A percentile compares a stretch with the other conserved stretches of the same genome.
Evolutionary conservation across 768 basidiomycete species (phyloP).

Genomic region (Cystobasidium tubakii): DNA sequence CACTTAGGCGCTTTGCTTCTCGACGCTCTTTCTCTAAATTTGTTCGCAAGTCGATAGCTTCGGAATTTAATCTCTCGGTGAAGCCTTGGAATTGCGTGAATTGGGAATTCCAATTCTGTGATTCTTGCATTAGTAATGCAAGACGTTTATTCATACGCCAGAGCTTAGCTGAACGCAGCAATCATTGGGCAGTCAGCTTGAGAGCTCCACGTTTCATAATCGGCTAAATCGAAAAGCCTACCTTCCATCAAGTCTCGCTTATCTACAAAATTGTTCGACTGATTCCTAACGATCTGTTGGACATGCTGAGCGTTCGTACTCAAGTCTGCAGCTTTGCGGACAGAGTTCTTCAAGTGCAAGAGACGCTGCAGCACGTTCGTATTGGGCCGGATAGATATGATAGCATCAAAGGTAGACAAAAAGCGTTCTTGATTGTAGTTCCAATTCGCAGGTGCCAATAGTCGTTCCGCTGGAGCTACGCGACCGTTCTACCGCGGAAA

Average conservation of each 20-base stretch:
- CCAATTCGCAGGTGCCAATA: constrained; percentile 36
- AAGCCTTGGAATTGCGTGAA: constrained; percentile 6
- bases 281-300: constrained; percentile 50
- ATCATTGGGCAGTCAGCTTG: too few species aligned
- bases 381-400: constrained; percentile 6
- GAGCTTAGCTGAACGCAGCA: not conserved
- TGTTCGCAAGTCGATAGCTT: not conserved
- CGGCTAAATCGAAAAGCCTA: too few species aligned
- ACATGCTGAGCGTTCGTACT: constrained; percentile 26
- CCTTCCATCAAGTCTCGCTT: constrained; percentile 59
- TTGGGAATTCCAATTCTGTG: constrained; percentile 9
- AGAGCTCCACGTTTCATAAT: too few species aligned
- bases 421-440: constrained; percentile 39
- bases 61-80: not conserved
- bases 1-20: constrained; percentile 13
- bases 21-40: constrained; percentile 37
- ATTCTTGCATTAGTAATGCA: constrained; percentile 2
- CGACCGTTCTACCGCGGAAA: constrained; percentile 21
- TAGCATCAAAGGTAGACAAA: constrained; percentile 18
- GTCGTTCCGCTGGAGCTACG: constrained; percentile 35
- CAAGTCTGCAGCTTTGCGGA: not conserved
- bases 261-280: constrained; percentile 86
- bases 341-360: constrained; percentile 33
- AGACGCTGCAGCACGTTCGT: not conserved
- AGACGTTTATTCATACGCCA: constrained; percentile 24